These are phyloP conservation scores for Cydonia oblonga DNA, from an alignment of 331 rosid genomes.

Conservation along the genomic window DNA sequence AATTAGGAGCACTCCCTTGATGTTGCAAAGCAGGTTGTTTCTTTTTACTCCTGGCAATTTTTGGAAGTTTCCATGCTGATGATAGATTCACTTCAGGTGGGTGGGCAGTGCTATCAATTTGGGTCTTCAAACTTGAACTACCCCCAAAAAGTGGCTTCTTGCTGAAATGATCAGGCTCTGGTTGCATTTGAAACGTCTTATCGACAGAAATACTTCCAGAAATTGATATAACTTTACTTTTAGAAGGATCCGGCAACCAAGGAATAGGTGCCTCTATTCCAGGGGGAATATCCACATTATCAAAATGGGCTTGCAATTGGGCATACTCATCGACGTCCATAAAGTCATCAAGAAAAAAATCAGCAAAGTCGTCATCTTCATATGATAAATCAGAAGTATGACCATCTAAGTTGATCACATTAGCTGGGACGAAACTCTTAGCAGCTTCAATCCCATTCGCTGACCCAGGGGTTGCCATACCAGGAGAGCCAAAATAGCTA, in stretches of 20 bases:
- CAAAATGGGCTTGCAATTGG: constrained; percentile 59
- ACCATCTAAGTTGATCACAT: constrained; percentile 39
- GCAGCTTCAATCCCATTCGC: constrained; percentile 33
- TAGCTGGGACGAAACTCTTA: constrained; percentile 26
- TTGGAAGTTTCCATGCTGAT: constrained; percentile 16
- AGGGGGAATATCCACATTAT: constrained; percentile 63
- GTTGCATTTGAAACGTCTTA: constrained; percentile 12
- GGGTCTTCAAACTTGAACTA: constrained; percentile 25
- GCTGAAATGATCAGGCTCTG: constrained; percentile 18
- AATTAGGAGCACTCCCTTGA: constrained; percentile 23
- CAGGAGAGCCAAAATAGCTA: constrained; percentile 21
- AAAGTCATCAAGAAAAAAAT: constrained; percentile 30
- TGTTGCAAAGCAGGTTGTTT: constrained; percentile 20
- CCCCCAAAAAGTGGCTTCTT: constrained; percentile 11
- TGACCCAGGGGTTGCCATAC: constrained; percentile 27
- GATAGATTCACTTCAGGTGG: constrained; percentile 11
- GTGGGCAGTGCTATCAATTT: constrained; percentile 11
- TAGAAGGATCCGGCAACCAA: constrained; percentile 41
- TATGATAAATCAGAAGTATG: constrained; percentile 40
- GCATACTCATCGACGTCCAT: constrained; percentile 54
- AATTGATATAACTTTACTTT: constrained; percentile 8
- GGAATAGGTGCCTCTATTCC: constrained; percentile 80
- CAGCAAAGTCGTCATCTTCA: constrained; percentile 28
- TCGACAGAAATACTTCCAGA: constrained; percentile 27
- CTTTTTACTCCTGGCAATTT: constrained; percentile 25